Base-by-base conservation (phyloP, 441 rosid genomes). In the Heliophila coronopifolia region DNA sequence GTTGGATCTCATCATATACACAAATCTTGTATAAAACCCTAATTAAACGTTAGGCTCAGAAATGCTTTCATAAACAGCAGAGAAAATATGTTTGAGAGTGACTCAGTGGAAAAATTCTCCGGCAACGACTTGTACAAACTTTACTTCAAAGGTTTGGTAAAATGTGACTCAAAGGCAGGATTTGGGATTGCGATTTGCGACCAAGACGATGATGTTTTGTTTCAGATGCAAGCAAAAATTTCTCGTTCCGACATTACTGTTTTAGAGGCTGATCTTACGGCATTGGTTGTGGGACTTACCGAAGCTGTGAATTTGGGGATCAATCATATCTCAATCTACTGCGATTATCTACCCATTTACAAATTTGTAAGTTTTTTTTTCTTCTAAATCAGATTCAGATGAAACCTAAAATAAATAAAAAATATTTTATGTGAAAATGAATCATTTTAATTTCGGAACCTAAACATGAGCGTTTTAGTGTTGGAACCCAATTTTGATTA, bases 181-280 rank as follows among this genome's bases (percentile, higher is more conserved):
- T 57, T 77, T 9, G 88, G 88, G 5, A 74, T 77, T 2, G 86
- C 79, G 16, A 78, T 84, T 4, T 77, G 81, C 19, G 82, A 77
- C 32, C 49, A 59, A 2, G 41, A 3, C 11, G 76, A 68, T 45
- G 56, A 72, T 55, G 45, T 70, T 73, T 43, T 81, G 5, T 61
- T 69, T 16, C 77, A 73, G 51, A 47, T 81, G 50, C 65, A 66
- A 30, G 77, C 74, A 58, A 73, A 76, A 3, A 38, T 78, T 71
- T 11, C 36, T 26, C 74, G 70, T 1, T 35, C 24, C 44, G 77
- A 68, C 11, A 32, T 14, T 65, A 72, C 39, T 61, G 65, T 52
- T 60, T 58, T 22, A 2, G 68, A 61, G 3, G 77, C 68, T 0
- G 84, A 77, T 50, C 25, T 55, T 23, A 50, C 12, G 72, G 94